These are phyloP conservation scores for Pythium dissimile DNA, from an alignment of 352 stramenopile genomes.

Conservation along the genomic window DNA sequence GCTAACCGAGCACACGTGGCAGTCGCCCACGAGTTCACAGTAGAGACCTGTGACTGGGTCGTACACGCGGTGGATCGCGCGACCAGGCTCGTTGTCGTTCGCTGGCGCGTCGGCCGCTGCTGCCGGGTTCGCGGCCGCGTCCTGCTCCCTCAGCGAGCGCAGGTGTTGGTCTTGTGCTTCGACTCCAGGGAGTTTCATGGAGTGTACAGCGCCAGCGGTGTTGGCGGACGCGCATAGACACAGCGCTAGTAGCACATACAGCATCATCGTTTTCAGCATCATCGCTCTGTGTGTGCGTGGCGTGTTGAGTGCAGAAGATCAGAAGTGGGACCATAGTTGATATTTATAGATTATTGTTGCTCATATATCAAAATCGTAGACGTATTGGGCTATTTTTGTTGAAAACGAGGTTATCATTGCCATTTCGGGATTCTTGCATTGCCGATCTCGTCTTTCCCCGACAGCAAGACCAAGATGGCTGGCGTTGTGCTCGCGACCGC, in stretches of 20 bases:
- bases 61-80: slow-evolving; percentile 50
- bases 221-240: slow-evolving; percentile 8
- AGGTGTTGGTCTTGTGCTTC: neutral
- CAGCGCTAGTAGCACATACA: slow-evolving; percentile 17
- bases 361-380: neutral
- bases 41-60: slow-evolving; percentile 56
- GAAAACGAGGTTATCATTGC: neutral
- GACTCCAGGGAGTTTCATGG: neutral
- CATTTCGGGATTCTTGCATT: neutral
- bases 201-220: neutral
- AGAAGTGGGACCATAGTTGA: neutral
- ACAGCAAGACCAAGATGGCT: slow-evolving; percentile 37
- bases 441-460: neutral
- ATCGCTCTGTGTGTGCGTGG: neutral
- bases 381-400: neutral
- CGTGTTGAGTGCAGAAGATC: neutral
- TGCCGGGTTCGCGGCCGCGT: neutral
- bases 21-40: slow-evolving; percentile 52
- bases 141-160: slow-evolving; percentile 5
- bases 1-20: slow-evolving; percentile 44
- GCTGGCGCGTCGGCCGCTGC: neutral
- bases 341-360: neutral
- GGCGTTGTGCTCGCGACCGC: slow-evolving; percentile 96
- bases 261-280: slow-evolving; percentile 7
- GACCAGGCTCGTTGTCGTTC: slow-evolving; percentile 17